These are phyloP conservation scores for Rutstroemia sydowiana DNA, from an alignment of 2,329 filamentous ascomycete species.

Conservation along the genomic window DNA sequence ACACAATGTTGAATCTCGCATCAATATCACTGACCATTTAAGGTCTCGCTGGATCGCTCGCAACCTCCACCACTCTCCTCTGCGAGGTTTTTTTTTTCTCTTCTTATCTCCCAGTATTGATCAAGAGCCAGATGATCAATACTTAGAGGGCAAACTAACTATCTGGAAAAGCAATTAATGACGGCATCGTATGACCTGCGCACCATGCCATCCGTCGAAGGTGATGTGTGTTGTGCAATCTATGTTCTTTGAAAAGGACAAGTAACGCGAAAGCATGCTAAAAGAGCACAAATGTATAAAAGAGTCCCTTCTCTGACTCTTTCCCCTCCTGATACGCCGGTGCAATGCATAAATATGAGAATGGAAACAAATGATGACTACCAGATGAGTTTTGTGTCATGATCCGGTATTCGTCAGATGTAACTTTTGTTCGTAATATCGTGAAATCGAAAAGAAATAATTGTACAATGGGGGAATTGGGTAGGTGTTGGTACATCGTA, in stretches of 20 bases:
- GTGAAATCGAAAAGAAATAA: conserved; percentile 24
- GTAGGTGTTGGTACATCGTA: conserved; percentile 26
- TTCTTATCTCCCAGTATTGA: not conserved
- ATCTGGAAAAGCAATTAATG: conserved; percentile 31
- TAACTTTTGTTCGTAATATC: conserved; percentile 28
- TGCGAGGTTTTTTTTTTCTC: not conserved
- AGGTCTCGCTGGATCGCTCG: not conserved
- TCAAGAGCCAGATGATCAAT: not conserved
- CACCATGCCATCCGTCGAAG: conserved; percentile 33
- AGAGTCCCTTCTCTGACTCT: conserved; percentile 22
- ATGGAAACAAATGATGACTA: conserved; percentile 19
- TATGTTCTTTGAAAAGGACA: conserved; percentile 25
- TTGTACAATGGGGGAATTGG: conserved; percentile 24
- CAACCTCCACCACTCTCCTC: not conserved
- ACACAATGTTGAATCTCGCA: not conserved
- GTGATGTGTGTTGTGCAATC: conserved; percentile 26
- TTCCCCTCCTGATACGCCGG: conserved; percentile 24
- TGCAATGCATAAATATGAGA: conserved; percentile 28
- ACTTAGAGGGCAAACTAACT: not conserved
- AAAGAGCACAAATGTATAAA: conserved; percentile 20
- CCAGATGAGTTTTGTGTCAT: conserved; percentile 10
- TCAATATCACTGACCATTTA: not conserved
- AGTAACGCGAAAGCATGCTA: conserved; percentile 23
- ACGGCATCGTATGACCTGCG: conserved; percentile 36
- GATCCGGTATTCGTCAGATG: not conserved